Conservation (phyloP, 148 eudicot species). For the Drosera capensis region DNA sequence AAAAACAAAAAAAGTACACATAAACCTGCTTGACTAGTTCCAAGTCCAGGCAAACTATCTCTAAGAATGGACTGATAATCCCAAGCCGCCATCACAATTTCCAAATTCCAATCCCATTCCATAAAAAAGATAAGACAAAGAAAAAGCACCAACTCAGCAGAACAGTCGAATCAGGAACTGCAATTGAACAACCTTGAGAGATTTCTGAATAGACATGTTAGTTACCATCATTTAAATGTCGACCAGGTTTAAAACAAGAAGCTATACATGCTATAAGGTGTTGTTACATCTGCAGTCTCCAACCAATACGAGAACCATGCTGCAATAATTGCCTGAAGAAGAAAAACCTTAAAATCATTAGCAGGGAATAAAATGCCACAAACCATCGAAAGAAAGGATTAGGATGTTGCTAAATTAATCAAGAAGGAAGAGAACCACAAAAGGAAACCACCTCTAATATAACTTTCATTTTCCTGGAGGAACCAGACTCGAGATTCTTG, state of each 20-base stretch:
- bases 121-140: too few relatives aligned
- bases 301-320: slow-evolving; percentile 64
- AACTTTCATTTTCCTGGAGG: slow-evolving; percentile 35
- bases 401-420: not conserved
- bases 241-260: slow-evolving; percentile 57
- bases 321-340: slow-evolving; percentile 54
- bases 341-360: slow-evolving; percentile 3
- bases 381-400: not conserved
- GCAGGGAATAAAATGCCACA: slow-evolving; percentile 1
- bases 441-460: slow-evolving; percentile 49
- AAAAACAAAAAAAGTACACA: too few relatives aligned
- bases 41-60: too few relatives aligned
- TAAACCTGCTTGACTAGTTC: too few relatives aligned
- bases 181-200: too few relatives aligned
- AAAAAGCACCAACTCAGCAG: too few relatives aligned
- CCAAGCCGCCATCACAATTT: too few relatives aligned
- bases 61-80: too few relatives aligned
- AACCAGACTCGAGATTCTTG: slow-evolving; percentile 30
- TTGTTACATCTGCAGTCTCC: slow-evolving; percentile 41
- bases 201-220: slow-evolving; percentile 31
- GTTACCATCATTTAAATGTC: slow-evolving; percentile 41
- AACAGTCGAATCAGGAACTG: too few relatives aligned
- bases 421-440: slow-evolving; percentile 2
- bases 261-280: slow-evolving; percentile 91
- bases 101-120: too few relatives aligned